phyloP scores from a whole-genome alignment of 1,139 yeast genomes.

The Pneumocystis sp. region DNA sequence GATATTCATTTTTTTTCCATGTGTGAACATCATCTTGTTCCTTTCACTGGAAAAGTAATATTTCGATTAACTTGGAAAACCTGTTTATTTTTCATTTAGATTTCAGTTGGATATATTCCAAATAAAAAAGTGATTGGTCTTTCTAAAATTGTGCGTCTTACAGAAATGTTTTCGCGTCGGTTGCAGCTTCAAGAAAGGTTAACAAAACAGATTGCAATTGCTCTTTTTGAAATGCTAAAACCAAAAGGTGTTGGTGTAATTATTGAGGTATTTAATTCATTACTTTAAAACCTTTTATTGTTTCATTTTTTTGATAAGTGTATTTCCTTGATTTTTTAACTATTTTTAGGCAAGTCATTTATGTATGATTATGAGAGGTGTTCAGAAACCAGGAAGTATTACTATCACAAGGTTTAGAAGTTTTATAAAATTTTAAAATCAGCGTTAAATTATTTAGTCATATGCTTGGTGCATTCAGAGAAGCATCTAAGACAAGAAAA shows the following conservation, averaged over 20 bases:
- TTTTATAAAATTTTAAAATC: neutral
- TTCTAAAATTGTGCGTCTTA: slow-evolving; percentile 82
- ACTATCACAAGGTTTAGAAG: slow-evolving; percentile 84
- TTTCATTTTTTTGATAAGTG: neutral
- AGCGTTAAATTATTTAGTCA: neutral
- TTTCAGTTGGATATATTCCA: slow-evolving; percentile 93
- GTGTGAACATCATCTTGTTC: slow-evolving; percentile 96
- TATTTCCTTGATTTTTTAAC: neutral
- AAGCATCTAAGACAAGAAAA: slow-evolving; percentile 86
- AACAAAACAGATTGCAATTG: slow-evolving; percentile 95
- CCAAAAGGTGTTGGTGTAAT: slow-evolving; percentile 98
- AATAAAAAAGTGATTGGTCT: slow-evolving; percentile 87
- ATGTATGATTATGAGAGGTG: slow-evolving; percentile 99
- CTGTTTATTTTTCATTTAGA: slow-evolving; percentile 30
- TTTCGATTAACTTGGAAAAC: neutral
- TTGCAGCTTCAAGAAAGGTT: slow-evolving; percentile 93
- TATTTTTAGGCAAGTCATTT: slow-evolving; percentile 58
- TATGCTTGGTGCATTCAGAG: slow-evolving; percentile 38
- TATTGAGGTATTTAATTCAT: slow-evolving; percentile 37
- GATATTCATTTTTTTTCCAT: slow-evolving; percentile 84
- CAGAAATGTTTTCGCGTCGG: slow-evolving; percentile 92
- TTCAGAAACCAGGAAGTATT: slow-evolving; percentile 84
- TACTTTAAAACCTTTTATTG: neutral
- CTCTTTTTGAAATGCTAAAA: slow-evolving; percentile 71
- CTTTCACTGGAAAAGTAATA: slow-evolving; percentile 54